These are phyloP conservation scores for Asterella californica DNA, from an alignment of 225 moss, liverwort and hornwort species.

Conservation along the genomic window DNA sequence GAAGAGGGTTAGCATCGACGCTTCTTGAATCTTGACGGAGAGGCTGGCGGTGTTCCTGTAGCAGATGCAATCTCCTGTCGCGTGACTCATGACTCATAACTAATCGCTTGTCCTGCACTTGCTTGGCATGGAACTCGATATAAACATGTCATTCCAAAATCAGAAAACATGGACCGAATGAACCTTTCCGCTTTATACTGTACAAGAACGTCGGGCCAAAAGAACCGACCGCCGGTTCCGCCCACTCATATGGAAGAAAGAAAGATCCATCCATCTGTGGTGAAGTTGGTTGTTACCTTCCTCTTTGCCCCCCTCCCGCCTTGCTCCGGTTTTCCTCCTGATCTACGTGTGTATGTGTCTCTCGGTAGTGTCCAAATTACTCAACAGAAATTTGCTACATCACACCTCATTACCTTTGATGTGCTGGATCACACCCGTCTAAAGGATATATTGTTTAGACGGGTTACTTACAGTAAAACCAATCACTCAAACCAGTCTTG, in stretches of 20 bases:
- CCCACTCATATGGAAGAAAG: background rate
- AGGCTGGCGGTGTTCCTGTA: conserved; percentile 1
- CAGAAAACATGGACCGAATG: background rate
- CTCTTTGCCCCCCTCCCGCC: too few relatives aligned
- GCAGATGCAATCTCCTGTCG: background rate
- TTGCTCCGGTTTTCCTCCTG: background rate
- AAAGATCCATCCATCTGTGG: background rate
- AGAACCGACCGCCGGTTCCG: background rate
- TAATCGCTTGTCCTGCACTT: background rate
- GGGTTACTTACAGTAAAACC: too few relatives aligned
- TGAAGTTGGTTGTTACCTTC: too few relatives aligned
- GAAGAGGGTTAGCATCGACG: background rate
- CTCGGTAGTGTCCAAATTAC: too few relatives aligned
- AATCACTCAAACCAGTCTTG: too few relatives aligned
- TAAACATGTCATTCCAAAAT: background rate
- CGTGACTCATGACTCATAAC: too few relatives aligned
- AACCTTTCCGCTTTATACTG: background rate
- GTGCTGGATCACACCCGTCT: too few relatives aligned
- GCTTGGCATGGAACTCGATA: background rate
- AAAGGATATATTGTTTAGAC: too few relatives aligned
- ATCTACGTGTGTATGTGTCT: too few relatives aligned
- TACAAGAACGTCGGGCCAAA: conserved; percentile 7
- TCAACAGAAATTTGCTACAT: too few relatives aligned
- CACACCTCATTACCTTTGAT: too few relatives aligned
- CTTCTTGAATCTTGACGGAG: background rate